A percentile compares a stretch with the other conserved stretches of the same genome.
phyloP scores from a whole-genome alignment of 768 basidiomycete species.

The Serendipita indica region DNA sequence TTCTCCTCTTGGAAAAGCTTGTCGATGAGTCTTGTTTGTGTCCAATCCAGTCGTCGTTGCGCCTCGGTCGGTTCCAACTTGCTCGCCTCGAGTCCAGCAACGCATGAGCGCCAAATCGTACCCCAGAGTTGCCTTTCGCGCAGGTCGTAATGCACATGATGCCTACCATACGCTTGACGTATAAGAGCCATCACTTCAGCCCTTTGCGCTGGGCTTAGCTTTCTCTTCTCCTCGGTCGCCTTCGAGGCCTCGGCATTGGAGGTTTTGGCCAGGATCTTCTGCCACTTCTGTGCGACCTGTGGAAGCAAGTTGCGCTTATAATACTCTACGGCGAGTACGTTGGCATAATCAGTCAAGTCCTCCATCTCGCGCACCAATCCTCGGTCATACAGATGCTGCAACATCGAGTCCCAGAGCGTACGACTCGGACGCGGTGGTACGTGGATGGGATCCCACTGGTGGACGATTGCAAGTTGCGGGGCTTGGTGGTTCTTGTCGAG shows the following conservation, averaged over 20 bases:
- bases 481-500: neutral
- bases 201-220: no score
- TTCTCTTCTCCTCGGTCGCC: no score
- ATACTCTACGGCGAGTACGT: slow-evolving; percentile 10
- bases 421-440: slow-evolving; percentile 37
- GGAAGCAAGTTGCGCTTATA: no score
- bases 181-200: no score
- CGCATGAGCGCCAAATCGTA: neutral
- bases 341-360: slow-evolving; percentile 21
- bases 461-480: slow-evolving; percentile 11
- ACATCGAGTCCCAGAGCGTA: slow-evolving; percentile 42
- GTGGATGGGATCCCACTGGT: slow-evolving; percentile 31
- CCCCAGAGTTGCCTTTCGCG: slow-evolving; percentile 11
- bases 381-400: slow-evolving; percentile 38
- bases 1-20: no score
- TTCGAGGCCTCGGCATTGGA: no score
- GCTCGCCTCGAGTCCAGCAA: slow-evolving; percentile 5
- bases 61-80: slow-evolving; percentile 28
- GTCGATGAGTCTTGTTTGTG: slow-evolving; percentile 26
- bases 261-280: no score
- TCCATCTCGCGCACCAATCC: slow-evolving; percentile 42
- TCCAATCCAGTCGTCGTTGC: slow-evolving; percentile 24
- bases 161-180: no score
- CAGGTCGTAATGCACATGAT: slow-evolving; percentile 15
- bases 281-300: no score